A percentile compares a stretch with the other conserved stretches of the same genome.
Evolutionary conservation across 1,284 basidiomycete species (phyloP).

Genomic region (Rhodotorula sp.): DNA sequence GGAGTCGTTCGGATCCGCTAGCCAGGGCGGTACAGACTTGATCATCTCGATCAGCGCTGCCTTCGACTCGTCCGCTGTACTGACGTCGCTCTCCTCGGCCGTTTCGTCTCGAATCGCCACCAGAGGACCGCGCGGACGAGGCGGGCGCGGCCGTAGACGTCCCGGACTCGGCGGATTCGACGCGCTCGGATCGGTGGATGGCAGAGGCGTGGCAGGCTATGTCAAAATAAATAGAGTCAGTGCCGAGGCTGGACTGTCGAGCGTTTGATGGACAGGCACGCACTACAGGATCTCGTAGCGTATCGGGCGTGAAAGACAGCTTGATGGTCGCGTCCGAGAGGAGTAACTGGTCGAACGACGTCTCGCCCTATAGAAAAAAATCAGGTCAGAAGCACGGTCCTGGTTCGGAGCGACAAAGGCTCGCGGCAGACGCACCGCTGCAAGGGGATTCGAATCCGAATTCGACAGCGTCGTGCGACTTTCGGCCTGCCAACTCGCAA

Average conservation of each 20-base stretch:
- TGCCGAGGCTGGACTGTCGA: background rate
- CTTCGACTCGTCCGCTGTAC: background rate
- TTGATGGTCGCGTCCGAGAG: conserved; percentile 84
- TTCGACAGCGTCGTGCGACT: background rate
- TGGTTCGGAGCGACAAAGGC: background rate
- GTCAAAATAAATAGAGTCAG: background rate
- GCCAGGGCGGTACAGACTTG: background rate
- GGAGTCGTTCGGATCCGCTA: no score
- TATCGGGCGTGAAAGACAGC: conserved; percentile 88
- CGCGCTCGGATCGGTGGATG: no score
- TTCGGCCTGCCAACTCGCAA: background rate
- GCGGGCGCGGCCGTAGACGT: background rate
- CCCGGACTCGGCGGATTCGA: no score
- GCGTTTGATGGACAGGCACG: background rate
- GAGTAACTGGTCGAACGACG: conserved; percentile 87
- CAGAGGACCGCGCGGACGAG: no score
- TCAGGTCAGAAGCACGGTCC: background rate
- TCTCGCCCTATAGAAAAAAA: conserved; percentile 51
- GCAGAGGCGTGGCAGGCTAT: background rate
- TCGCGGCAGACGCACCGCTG: background rate
- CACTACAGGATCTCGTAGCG: conserved; percentile 84
- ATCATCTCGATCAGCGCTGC: background rate
- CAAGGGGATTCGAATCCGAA: background rate
- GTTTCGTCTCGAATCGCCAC: background rate
- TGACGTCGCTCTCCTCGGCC: background rate